Conservation (phyloP, 2,329 filamentous ascomycete genomes). For the Zymoseptoria brevis region DNA sequence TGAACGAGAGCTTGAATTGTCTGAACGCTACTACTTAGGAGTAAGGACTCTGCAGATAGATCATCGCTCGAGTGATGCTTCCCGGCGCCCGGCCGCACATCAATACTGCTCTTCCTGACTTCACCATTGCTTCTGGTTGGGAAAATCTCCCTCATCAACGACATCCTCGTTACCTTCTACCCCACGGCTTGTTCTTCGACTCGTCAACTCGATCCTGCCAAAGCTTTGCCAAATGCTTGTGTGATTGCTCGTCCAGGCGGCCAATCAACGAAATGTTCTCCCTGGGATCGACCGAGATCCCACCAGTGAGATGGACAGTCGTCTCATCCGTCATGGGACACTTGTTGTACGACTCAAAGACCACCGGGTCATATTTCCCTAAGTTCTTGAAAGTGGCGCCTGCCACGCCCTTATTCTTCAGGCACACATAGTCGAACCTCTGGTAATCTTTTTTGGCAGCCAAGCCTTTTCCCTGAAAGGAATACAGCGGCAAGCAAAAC, state of each 20-base stretch:
- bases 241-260: background rate
- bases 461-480: slow-evolving; percentile 2
- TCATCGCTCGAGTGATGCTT: no score
- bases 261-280: background rate
- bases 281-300: background rate
- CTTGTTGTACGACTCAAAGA: background rate
- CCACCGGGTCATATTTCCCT: background rate
- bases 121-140: no score
- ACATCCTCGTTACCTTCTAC: no score
- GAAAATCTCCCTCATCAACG: no score
- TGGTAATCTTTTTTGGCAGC: background rate
- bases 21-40: no score
- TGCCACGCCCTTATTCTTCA: background rate
- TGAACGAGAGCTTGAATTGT: no score
- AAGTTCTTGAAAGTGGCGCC: background rate
- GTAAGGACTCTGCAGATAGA: no score
- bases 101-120: no score
- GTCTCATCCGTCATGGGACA: background rate
- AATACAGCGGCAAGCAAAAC: slow-evolving; percentile 14
- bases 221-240: background rate
- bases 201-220: background rate
- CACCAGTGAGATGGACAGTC: background rate
- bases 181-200: background rate
- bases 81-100: no score
- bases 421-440: background rate